Percentiles rank a stretch among this genome's conserved stretches.
phyloP scores from a whole-genome alignment of 352 stramenopile species.

The Phytophthora sp. region DNA sequence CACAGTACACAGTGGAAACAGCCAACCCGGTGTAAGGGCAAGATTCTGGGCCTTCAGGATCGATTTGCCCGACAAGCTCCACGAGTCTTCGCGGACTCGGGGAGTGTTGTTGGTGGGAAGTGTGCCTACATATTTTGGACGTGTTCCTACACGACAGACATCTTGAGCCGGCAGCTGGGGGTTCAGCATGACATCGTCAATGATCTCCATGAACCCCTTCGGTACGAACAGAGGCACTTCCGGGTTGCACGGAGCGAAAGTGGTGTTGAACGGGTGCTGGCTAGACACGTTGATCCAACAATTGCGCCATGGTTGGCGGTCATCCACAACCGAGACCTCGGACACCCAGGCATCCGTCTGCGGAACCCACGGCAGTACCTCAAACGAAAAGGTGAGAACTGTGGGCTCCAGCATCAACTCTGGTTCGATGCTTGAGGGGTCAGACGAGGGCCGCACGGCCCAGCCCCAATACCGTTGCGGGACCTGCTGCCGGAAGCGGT shows the following conservation, averaged over 20 bases:
- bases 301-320: neutral
- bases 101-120: too few species aligned
- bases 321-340: neutral
- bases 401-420: neutral
- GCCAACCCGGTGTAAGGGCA: too few species aligned
- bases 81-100: too few species aligned
- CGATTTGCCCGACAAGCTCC: too few species aligned
- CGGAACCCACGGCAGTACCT: neutral
- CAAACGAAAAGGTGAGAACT: neutral
- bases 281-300: neutral
- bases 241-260: neutral
- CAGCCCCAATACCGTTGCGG: neutral
- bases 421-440: neutral
- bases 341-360: neutral
- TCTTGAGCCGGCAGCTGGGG: too few species aligned
- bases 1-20: too few species aligned
- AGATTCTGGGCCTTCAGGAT: too few species aligned
- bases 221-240: neutral
- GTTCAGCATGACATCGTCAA: too few species aligned
- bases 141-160: too few species aligned
- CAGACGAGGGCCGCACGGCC: neutral
- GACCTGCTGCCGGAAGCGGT: neutral
- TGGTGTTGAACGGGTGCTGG: neutral
- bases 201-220: too few species aligned
- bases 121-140: too few species aligned